A percentile compares a stretch with the other conserved stretches of the same genome.
Conservation (phyloP, 805 yeast species). For the Pichia ethanolica region DNA sequence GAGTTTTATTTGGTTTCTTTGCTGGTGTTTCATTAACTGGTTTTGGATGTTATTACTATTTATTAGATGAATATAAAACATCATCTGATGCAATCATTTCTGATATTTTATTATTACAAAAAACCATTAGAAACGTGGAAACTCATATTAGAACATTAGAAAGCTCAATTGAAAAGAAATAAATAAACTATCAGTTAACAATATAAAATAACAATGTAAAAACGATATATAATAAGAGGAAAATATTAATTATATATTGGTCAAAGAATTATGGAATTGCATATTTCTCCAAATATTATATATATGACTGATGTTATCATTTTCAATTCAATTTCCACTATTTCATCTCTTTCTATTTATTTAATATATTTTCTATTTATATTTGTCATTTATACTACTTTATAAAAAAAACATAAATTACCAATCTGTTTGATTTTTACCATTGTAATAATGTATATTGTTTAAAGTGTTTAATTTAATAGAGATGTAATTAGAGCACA, state of each 20-base stretch:
- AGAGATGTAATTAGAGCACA: background rate
- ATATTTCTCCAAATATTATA: no score
- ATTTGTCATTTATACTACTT: no score
- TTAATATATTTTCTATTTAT: no score
- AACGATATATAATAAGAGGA: background rate
- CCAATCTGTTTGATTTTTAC: background rate
- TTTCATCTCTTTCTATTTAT: no score
- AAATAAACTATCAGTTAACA: background rate
- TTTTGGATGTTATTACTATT: conserved; percentile 66
- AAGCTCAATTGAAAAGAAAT: conserved; percentile 26
- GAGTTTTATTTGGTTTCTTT: conserved; percentile 65
- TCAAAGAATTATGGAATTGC: no score
- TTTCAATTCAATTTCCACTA: no score
- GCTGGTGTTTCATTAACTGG: conserved; percentile 73
- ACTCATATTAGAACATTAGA: conserved; percentile 41
- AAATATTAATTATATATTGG: background rate
- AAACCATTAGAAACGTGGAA: conserved; percentile 31
- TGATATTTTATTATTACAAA: conserved; percentile 66
- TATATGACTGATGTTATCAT: no score
- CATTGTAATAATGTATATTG: background rate
- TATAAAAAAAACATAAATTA: background rate
- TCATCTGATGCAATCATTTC: conserved; percentile 67
- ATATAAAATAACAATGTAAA: no score
- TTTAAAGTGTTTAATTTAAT: no score
- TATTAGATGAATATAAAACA: conserved; percentile 68